A percentile compares a stretch with the other conserved stretches of the same genome.
Evolutionary conservation across 2,329 filamentous ascomycete species (phyloP).

Genomic region (Hypoxylon sp.): DNA sequence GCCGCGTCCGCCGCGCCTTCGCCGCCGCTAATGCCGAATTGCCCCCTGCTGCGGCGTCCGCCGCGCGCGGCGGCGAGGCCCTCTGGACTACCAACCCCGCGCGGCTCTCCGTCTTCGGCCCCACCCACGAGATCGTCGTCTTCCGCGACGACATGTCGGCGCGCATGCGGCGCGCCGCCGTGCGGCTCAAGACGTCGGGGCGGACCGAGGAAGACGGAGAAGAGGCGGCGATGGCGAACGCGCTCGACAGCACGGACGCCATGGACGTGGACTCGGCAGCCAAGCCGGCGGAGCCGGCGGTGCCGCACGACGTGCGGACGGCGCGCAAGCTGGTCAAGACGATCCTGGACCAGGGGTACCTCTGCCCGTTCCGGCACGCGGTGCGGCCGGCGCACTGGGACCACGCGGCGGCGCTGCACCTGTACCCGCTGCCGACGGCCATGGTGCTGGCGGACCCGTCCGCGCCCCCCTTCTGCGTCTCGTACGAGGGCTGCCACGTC

Average conservation of each 20-base stretch:
- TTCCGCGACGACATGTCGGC: conserved; percentile 87
- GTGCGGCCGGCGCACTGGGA: conserved; percentile 91
- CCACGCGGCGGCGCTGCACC: conserved; percentile 74
- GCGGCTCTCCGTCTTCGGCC: conserved; percentile 83
- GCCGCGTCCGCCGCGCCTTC: conserved; percentile 81
- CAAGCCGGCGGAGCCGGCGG: conserved; percentile 29
- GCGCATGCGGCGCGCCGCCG: conserved; percentile 77
- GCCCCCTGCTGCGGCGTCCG: conserved; percentile 56
- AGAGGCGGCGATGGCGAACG: conserved; percentile 48
- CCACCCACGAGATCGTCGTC: conserved; percentile 84
- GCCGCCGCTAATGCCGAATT: conserved; percentile 80
- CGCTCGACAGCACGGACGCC: conserved; percentile 38
- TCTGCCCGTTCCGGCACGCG: conserved; percentile 85
- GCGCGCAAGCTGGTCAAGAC: conserved; percentile 88
- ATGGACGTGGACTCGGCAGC: conserved; percentile 57
- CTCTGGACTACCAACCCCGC: conserved; percentile 91
- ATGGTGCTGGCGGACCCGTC: conserved; percentile 85
- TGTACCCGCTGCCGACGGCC: conserved; percentile 89
- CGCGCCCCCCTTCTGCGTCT: conserved; percentile 82
- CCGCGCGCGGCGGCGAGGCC: conserved; percentile 67
- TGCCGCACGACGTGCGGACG: conserved; percentile 61
- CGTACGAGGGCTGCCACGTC: conserved; percentile 94
- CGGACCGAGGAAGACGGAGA: conserved; percentile 29
- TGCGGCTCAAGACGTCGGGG: conserved; percentile 66
- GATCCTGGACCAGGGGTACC: conserved; percentile 85